phyloP scores from a whole-genome alignment of 345 rosid genomes.

The Lagerstroemia speciosa region DNA sequence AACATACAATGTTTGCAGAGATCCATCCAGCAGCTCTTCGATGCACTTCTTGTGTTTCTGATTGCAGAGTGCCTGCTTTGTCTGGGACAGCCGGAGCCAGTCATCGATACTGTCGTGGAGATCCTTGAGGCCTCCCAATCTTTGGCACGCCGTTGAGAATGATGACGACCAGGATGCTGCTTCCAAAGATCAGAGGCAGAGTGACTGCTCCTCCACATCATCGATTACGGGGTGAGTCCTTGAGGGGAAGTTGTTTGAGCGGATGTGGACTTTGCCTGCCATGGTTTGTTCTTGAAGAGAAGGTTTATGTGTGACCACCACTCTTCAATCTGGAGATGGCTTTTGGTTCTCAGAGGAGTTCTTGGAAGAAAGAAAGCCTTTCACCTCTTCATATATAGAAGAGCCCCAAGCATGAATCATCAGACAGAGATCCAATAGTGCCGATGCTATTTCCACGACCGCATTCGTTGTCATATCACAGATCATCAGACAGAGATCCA shows the following conservation, averaged over 20 bases:
- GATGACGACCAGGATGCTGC: slow-evolving; percentile 1
- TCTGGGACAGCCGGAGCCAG: slow-evolving; percentile 14
- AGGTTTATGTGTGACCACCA: background rate
- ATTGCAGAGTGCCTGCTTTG: slow-evolving; percentile 7
- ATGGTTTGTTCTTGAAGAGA: background rate
- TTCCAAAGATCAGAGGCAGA: background rate
- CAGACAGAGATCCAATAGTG: background rate
- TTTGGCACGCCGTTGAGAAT: slow-evolving; percentile 6
- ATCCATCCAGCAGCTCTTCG: slow-evolving; percentile 15
- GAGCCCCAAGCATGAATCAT: background rate
- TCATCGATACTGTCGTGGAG: slow-evolving; percentile 12
- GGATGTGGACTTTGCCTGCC: background rate
- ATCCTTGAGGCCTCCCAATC: slow-evolving; percentile 10
- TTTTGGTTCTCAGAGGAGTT: background rate
- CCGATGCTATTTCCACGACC: background rate
- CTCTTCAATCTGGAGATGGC: background rate
- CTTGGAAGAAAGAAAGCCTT: too few relatives aligned
- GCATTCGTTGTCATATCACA: background rate
- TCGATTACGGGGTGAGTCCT: background rate
- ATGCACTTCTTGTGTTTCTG: background rate
- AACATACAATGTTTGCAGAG: slow-evolving; percentile 14
- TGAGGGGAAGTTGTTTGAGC: slow-evolving; percentile 13
- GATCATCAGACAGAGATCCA: background rate
- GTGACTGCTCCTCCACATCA: slow-evolving; percentile 1
- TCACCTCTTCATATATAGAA: too few relatives aligned